A percentile compares a stretch with the other conserved stretches of the same genome.
Evolutionary conservation across 257 asterid genomes (phyloP).

Genomic region (Catharanthus roseus): DNA sequence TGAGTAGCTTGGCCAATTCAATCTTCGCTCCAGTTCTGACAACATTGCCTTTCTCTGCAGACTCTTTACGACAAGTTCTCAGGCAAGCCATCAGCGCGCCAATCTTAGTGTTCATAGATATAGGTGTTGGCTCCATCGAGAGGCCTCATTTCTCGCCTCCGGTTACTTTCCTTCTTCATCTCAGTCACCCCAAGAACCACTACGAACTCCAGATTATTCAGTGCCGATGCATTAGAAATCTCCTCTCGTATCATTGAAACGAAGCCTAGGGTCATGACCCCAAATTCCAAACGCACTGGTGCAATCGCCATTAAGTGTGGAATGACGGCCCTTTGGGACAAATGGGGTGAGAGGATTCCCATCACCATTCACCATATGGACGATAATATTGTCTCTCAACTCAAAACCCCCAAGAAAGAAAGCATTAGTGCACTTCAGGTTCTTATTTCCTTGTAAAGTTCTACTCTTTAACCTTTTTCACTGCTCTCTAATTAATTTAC

Average conservation of each 20-base stretch:
- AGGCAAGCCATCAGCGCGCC: background rate
- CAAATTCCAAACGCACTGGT: conserved; percentile 68
- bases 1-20: no score
- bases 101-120: no score
- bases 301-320: conserved; percentile 88
- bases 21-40: no score
- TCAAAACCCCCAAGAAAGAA: conserved; percentile 76
- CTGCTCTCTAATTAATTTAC: conserved; percentile 6
- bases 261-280: conserved; percentile 52
- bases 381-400: conserved; percentile 87
- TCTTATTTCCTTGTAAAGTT: conserved; percentile 1
- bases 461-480: background rate
- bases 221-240: conserved; percentile 23
- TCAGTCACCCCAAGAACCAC: conserved; percentile 24
- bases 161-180: conserved; percentile 26
- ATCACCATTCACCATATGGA: conserved; percentile 79
- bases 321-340: conserved; percentile 97
- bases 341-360: conserved; percentile 92
- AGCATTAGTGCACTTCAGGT: conserved; percentile 89
- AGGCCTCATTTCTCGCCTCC: conserved; percentile 54
- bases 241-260: conserved; percentile 39
- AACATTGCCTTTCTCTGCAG: no score
- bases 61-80: no score
- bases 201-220: conserved; percentile 35
- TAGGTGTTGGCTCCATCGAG: conserved; percentile 55